phyloP scores from a whole-genome alignment of 257 asterid genomes.

The Ehretia macrophylla region DNA sequence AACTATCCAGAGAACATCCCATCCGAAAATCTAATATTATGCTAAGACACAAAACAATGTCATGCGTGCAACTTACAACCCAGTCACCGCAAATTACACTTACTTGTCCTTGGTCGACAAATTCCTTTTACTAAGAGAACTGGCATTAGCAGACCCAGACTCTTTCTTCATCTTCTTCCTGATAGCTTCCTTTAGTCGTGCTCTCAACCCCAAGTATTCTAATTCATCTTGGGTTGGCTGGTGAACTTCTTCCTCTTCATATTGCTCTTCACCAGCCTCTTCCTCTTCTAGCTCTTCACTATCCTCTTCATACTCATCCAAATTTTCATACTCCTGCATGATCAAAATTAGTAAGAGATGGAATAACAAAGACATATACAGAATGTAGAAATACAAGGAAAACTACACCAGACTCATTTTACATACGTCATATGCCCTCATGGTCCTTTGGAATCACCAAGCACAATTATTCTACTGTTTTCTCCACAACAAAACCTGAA shows the following conservation, averaged over 20 bases:
- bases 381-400: not conserved
- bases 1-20: not conserved
- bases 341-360: not conserved
- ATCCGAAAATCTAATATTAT: not conserved
- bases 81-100: slow-evolving; percentile 23
- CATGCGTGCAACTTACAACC: not conserved
- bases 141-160: slow-evolving; percentile 39
- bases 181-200: slow-evolving; percentile 53
- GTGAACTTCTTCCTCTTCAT: slow-evolving; percentile 50
- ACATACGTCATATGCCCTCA: slow-evolving; percentile 24
- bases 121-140: slow-evolving; percentile 41
- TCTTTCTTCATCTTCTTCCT: slow-evolving; percentile 73
- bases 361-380: not conserved
- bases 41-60: not conserved
- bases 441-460: not conserved
- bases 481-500: not conserved
- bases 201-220: slow-evolving; percentile 72
- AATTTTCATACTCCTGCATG: slow-evolving; percentile 55
- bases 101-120: slow-evolving; percentile 53
- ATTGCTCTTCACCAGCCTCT: slow-evolving; percentile 42
- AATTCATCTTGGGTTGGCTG: slow-evolving; percentile 67
- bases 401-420: not conserved
- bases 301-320: slow-evolving; percentile 71
- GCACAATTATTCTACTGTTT: too few species aligned
- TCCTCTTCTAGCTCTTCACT: slow-evolving; percentile 53